phyloP scores from a whole-genome alignment of 495 filamentous ascomycete species.

The Podospora bellae-mahoneyi region DNA sequence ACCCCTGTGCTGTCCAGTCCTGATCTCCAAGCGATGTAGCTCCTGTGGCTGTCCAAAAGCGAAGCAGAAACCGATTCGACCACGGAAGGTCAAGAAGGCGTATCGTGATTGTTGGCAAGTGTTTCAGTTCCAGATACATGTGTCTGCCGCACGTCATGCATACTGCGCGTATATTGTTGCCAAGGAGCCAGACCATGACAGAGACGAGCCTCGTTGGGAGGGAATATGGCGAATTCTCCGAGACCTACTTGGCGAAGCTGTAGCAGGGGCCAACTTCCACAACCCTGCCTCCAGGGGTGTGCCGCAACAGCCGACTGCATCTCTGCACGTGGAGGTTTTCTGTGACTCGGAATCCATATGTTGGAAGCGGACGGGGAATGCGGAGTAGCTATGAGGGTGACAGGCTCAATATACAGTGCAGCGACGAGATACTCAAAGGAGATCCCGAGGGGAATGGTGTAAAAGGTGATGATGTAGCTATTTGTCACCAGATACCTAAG shows the following conservation, averaged over 20 bases:
- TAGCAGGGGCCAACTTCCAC: not conserved
- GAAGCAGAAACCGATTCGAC: constrained; percentile 3
- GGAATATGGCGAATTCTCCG: not conserved
- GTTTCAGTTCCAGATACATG: constrained; percentile 3
- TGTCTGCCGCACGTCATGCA: constrained; percentile 12
- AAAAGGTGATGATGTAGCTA: too few relatives aligned
- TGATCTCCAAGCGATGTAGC: not conserved
- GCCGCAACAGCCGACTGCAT: constrained; percentile 10
- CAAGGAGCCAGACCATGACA: not conserved
- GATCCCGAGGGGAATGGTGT: too few relatives aligned
- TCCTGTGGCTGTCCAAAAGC: not conserved
- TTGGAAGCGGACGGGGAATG: not conserved
- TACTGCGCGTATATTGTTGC: not conserved
- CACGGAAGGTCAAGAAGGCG: not conserved
- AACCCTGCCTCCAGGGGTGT: not conserved
- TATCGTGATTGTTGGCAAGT: not conserved
- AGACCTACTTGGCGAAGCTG: not conserved
- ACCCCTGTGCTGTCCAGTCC: not conserved
- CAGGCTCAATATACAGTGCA: too few relatives aligned
- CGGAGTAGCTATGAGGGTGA: too few relatives aligned
- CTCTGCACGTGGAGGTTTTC: not conserved
- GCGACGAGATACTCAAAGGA: too few relatives aligned
- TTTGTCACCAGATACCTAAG: not conserved
- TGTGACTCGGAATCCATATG: not conserved
- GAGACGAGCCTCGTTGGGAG: not conserved